Conservation (phyloP, 2,329 filamentous ascomycete species). For the Akanthomyces muscarius region DNA sequence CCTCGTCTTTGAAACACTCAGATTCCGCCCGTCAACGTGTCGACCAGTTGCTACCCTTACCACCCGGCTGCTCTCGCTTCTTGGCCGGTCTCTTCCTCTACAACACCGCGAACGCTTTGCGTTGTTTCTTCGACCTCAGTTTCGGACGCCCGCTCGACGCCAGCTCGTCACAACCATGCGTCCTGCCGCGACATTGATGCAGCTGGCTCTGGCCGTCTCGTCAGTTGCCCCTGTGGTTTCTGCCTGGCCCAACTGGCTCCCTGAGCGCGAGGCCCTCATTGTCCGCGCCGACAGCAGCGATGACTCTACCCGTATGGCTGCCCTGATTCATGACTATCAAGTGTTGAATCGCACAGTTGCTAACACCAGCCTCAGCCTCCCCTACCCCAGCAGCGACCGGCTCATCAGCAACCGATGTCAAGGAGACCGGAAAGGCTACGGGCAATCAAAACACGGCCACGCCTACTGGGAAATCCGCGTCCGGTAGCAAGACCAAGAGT, state of each 20-base stretch:
- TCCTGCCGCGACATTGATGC: conserved; percentile 42
- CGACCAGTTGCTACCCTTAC: background rate
- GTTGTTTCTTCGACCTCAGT: conserved; percentile 2
- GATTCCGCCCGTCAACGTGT: conserved; percentile 1
- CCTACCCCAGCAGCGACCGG: conserved; percentile 3
- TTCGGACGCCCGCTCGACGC: background rate
- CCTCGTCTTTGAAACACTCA: conserved; percentile 12
- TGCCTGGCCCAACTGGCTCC: conserved; percentile 55
- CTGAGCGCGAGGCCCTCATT: conserved; percentile 49
- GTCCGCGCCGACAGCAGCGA: conserved; percentile 44
- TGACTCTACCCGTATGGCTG: conserved; percentile 13
- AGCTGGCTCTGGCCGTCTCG: conserved; percentile 47
- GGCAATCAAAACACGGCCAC: conserved; percentile 39
- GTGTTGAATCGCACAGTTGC: conserved; percentile 1
- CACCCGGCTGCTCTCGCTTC: background rate
- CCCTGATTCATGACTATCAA: conserved; percentile 16
- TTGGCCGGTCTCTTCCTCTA: background rate
- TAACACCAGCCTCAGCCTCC: background rate
- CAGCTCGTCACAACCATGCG: conserved; percentile 40
- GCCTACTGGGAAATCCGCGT: conserved; percentile 23
- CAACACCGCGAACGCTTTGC: background rate
- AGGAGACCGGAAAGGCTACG: conserved; percentile 23
- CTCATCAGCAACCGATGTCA: conserved; percentile 12
- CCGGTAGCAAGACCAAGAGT: conserved; percentile 23
- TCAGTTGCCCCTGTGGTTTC: conserved; percentile 49